Evolutionary conservation across 2,329 filamentous ascomycete species (phyloP).

Genomic region (Trichoderma sp.): DNA sequence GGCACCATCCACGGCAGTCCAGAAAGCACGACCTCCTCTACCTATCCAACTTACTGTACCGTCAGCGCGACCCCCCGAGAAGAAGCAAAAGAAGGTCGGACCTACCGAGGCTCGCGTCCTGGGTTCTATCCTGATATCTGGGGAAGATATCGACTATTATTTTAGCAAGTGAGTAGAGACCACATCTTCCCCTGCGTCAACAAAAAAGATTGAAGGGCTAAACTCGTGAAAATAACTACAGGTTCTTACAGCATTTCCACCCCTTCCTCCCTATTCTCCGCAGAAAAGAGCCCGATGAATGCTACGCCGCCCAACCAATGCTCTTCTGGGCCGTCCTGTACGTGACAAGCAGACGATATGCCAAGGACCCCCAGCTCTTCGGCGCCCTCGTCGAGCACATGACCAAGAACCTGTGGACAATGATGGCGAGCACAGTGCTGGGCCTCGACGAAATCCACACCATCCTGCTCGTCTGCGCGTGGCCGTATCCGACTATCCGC

Average conservation of each 20-base stretch:
- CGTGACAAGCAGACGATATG: slow-evolving; percentile 49
- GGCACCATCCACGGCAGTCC: slow-evolving; percentile 19
- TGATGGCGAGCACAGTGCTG: slow-evolving; percentile 43
- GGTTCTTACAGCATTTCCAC: slow-evolving; percentile 52
- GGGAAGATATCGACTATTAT: slow-evolving; percentile 54
- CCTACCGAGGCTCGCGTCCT: slow-evolving; percentile 43
- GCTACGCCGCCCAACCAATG: slow-evolving; percentile 46
- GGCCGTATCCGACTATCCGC: slow-evolving; percentile 50
- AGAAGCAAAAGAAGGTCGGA: slow-evolving; percentile 26
- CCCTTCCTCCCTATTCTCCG: slow-evolving; percentile 52
- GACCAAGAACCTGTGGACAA: slow-evolving; percentile 44
- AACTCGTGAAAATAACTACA: slow-evolving; percentile 24
- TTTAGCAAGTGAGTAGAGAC: slow-evolving; percentile 45
- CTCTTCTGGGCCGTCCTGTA: slow-evolving; percentile 56
- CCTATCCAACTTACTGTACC: slow-evolving; percentile 30
- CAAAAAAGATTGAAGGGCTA: neutral
- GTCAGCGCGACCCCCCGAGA: slow-evolving; percentile 23
- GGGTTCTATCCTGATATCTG: slow-evolving; percentile 47
- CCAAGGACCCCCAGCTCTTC: slow-evolving; percentile 41
- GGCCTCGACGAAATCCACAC: slow-evolving; percentile 50
- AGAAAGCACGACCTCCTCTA: neutral
- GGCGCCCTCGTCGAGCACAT: slow-evolving; percentile 47
- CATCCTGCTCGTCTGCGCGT: slow-evolving; percentile 49
- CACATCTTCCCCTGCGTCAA: too few relatives aligned
- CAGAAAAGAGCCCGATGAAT: slow-evolving; percentile 48